Conservation (phyloP, 2,329 filamentous ascomycete species). For the Monascus ruber region DNA sequence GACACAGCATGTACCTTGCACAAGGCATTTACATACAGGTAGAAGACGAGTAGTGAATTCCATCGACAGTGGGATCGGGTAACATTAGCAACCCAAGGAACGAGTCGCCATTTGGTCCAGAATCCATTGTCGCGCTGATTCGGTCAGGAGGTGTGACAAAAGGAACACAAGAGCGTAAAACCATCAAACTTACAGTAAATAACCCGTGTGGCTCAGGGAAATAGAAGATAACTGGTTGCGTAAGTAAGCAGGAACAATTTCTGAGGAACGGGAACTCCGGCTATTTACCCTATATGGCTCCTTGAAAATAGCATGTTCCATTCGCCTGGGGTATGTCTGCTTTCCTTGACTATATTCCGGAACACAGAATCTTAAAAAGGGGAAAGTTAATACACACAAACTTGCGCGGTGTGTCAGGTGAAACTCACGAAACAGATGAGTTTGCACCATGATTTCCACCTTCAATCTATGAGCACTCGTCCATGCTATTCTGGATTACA, state of each 20-base stretch:
- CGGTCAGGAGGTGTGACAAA: conserved; percentile 7
- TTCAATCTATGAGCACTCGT: conserved; percentile 2
- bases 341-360: conserved; percentile 18
- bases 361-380: conserved; percentile 17
- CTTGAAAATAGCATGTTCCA: conserved; percentile 14
- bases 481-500: neutral
- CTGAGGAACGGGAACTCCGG: no score
- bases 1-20: neutral
- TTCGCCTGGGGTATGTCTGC: conserved; percentile 22
- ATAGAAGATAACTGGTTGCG: conserved; percentile 21
- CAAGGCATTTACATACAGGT: conserved; percentile 12
- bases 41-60: conserved; percentile 21
- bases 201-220: conserved; percentile 24
- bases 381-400: conserved; percentile 1
- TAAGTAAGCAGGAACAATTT: no score
- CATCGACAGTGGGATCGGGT: conserved; percentile 20
- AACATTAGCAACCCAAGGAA: conserved; percentile 20
- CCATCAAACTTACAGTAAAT: neutral
- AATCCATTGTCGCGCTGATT: conserved; percentile 26
- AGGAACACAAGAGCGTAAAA: neutral
- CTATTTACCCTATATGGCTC: neutral
- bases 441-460: conserved; percentile 18
- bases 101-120: conserved; percentile 20
- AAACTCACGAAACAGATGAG: conserved; percentile 22
- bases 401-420: neutral